phyloP scores from a whole-genome alignment of 495 filamentous ascomycete genomes.

The Neurospora hispaniola region DNA sequence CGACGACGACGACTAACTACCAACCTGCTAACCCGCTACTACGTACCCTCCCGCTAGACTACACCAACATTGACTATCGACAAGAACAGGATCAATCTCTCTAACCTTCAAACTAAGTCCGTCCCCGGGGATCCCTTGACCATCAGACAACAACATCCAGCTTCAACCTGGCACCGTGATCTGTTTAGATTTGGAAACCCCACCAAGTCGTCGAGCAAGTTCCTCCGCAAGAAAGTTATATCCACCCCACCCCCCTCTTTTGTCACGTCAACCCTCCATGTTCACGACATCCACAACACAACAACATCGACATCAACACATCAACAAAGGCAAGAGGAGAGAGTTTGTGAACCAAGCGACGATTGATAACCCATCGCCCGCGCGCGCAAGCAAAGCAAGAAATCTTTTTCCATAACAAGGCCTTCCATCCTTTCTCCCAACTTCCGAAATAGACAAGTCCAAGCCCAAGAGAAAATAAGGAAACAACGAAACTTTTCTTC shows the following conservation, averaged over 20 bases:
- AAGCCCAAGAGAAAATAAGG: neutral
- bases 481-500: neutral
- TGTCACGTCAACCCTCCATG: neutral
- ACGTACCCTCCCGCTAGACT: neutral
- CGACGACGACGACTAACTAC: neutral
- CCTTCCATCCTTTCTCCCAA: neutral
- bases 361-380: neutral
- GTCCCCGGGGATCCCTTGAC: too few species aligned
- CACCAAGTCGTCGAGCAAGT: too few species aligned
- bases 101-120: neutral
- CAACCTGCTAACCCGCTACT: neutral
- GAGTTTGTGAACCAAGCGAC: neutral
- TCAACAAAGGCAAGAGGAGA: neutral
- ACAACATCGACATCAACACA: neutral
- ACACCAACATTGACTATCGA: neutral
- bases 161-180: too few species aligned
- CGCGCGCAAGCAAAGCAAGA: neutral
- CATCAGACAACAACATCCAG: too few species aligned
- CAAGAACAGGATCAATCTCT: neutral
- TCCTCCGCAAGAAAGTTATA: neutral
- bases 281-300: neutral
- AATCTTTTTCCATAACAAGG: neutral
- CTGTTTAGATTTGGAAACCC: too few species aligned
- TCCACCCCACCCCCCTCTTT: neutral
- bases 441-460: neutral